Conservation (phyloP, 169 alveolate genomes). For the Plasmodium inui region DNA sequence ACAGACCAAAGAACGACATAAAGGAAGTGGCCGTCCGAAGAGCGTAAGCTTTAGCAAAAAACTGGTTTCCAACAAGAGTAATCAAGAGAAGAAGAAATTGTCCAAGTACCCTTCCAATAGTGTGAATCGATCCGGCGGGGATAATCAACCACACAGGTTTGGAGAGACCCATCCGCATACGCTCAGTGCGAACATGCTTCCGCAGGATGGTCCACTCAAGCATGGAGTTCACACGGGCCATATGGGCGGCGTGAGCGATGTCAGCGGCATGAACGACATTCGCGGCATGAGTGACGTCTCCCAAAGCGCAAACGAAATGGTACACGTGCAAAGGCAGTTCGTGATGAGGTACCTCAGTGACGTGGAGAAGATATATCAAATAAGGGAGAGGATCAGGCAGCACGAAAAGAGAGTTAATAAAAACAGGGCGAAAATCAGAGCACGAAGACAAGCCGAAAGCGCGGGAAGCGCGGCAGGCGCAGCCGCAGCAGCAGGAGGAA, state of each 20-base stretch:
- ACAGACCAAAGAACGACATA: not conserved
- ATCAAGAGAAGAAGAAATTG: not conserved
- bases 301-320: not conserved
- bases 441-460: no score
- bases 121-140: not conserved
- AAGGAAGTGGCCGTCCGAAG: not conserved
- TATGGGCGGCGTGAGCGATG: no score
- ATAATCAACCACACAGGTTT: not conserved
- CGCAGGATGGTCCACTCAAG: not conserved
- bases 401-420: not conserved
- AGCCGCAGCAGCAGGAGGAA: not conserved
- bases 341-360: constrained; percentile 30
- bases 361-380: constrained; percentile 28
- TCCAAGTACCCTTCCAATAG: not conserved
- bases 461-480: not conserved
- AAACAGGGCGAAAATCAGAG: not conserved
- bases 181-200: not conserved
- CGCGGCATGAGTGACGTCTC: not conserved
- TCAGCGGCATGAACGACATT: not conserved
- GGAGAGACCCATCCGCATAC: not conserved
- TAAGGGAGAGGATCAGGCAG: constrained; percentile 11
- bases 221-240: not conserved
- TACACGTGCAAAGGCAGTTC: not conserved
- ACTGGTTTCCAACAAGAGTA: not conserved
- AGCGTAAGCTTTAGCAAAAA: not conserved